phyloP scores from a whole-genome alignment of 2,329 filamentous ascomycete genomes.

The Periconia digitata region DNA sequence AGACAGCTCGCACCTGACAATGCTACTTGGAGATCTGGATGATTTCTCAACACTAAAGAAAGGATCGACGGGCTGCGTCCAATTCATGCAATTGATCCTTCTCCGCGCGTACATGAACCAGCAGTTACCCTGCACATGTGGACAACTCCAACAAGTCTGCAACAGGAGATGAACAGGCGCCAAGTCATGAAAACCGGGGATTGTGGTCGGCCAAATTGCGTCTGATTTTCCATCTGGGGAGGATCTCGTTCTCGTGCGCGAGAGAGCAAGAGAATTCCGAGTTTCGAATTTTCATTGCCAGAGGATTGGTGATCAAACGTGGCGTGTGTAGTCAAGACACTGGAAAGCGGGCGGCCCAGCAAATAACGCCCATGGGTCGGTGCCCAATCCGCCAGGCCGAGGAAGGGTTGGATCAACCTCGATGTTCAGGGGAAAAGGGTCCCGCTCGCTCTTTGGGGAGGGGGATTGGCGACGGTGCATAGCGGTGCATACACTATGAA shows the following conservation, averaged over 20 bases:
- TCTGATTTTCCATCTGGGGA: too few relatives aligned
- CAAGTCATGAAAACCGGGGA: too few relatives aligned
- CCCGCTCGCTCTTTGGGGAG: neutral
- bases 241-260: too few relatives aligned
- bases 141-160: neutral
- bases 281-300: too few relatives aligned
- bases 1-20: neutral
- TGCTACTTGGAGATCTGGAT: too few relatives aligned
- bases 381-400: neutral
- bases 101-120: neutral
- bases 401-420: neutral
- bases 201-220: too few relatives aligned
- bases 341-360: neutral
- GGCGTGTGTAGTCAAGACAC: neutral
- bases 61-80: neutral
- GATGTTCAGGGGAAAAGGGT: neutral
- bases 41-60: too few relatives aligned
- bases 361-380: neutral
- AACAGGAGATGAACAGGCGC: too few relatives aligned
- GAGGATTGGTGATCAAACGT: neutral
- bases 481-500: neutral
- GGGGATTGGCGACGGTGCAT: neutral
- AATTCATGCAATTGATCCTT: neutral
- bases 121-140: neutral
- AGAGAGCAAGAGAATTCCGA: too few relatives aligned